phyloP scores from a whole-genome alignment of 768 basidiomycete species.

The Hygrophorus russula region DNA sequence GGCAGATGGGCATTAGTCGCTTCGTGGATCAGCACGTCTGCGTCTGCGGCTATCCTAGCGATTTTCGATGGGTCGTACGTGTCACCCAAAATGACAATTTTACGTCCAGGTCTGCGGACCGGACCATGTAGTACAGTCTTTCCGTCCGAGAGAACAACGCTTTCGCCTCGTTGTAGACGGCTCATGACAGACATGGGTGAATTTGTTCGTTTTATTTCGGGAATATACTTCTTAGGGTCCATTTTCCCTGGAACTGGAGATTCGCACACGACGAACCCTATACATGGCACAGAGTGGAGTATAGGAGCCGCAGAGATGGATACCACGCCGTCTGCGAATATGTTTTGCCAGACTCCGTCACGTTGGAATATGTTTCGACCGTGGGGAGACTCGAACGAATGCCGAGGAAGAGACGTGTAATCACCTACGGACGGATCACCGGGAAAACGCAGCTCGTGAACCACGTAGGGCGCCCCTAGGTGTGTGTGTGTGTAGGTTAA shows the following conservation, averaged over 20 bases:
- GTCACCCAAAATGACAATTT: slow-evolving; percentile 76
- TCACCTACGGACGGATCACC: slow-evolving; percentile 47
- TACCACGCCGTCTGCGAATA: slow-evolving; percentile 45
- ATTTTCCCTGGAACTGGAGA: slow-evolving; percentile 69
- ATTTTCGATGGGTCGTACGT: slow-evolving; percentile 73
- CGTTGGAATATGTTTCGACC: slow-evolving; percentile 55
- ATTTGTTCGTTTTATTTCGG: slow-evolving; percentile 58
- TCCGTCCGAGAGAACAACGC: slow-evolving; percentile 57
- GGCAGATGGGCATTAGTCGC: slow-evolving; percentile 82
- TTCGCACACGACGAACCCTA: slow-evolving; percentile 71
- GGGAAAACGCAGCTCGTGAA: slow-evolving; percentile 70
- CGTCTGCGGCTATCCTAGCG: slow-evolving; percentile 43
- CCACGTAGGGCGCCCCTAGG: slow-evolving; percentile 57
- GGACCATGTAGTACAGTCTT: slow-evolving; percentile 57
- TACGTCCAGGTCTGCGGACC: slow-evolving; percentile 52
- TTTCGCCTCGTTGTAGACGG: slow-evolving; percentile 53
- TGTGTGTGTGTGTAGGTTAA: slow-evolving; percentile 60
- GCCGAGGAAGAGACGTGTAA: slow-evolving; percentile 32
- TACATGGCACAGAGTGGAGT: slow-evolving; percentile 66
- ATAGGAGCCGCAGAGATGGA: slow-evolving; percentile 73
- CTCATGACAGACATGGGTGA: slow-evolving; percentile 60
- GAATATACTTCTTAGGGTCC: slow-evolving; percentile 53
- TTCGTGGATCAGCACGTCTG: slow-evolving; percentile 77
- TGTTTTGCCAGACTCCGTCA: slow-evolving; percentile 53
- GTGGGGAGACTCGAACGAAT: slow-evolving; percentile 39